phyloP scores from a whole-genome alignment of 2,329 filamentous ascomycete genomes.

The Aureobasidium sp. region DNA sequence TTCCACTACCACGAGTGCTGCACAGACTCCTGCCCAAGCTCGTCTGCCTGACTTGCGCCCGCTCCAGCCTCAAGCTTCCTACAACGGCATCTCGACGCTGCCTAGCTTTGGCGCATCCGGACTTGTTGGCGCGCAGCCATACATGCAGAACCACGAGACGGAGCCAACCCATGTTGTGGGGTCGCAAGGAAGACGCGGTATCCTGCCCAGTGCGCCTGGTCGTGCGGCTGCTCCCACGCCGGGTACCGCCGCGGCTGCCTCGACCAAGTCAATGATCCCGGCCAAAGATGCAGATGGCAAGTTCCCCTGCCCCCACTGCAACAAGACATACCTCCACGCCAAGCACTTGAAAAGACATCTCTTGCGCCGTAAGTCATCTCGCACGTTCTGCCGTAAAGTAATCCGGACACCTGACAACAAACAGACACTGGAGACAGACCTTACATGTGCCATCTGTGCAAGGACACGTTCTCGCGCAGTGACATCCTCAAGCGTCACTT shows the following conservation, averaged over 20 bases:
- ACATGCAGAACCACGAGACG: slow-evolving; percentile 35
- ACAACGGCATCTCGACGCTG: slow-evolving; percentile 30
- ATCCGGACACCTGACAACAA: slow-evolving; percentile 30
- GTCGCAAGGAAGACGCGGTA: slow-evolving; percentile 85
- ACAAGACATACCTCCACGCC: slow-evolving; percentile 93
- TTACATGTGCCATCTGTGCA: slow-evolving; percentile 96
- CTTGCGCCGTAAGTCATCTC: slow-evolving; percentile 71
- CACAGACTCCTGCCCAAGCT: slow-evolving; percentile 19
- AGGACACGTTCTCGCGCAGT: slow-evolving; percentile 95
- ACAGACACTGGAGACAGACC: slow-evolving; percentile 93
- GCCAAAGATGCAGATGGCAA: slow-evolving; percentile 96
- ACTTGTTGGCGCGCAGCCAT: slow-evolving; percentile 29
- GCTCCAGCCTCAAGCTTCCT: slow-evolving; percentile 33
- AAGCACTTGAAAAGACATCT: slow-evolving; percentile 97
- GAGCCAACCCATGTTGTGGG: slow-evolving; percentile 88
- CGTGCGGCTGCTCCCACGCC: slow-evolving; percentile 68
- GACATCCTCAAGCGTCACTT: slow-evolving; percentile 99
- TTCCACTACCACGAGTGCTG: slow-evolving; percentile 27
- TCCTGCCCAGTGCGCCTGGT: slow-evolving; percentile 83
- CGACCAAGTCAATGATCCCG: slow-evolving; percentile 72
- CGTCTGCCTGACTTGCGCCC: slow-evolving; percentile 36
- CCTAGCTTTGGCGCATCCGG: slow-evolving; percentile 31
- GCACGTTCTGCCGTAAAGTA: background rate
- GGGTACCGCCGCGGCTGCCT: slow-evolving; percentile 51
- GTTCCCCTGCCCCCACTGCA: slow-evolving; percentile 96